Percentiles rank a stretch among this genome's conserved stretches.
Conservation (phyloP, 2,329 filamentous ascomycete species). For the Dactylellina leptospora region DNA sequence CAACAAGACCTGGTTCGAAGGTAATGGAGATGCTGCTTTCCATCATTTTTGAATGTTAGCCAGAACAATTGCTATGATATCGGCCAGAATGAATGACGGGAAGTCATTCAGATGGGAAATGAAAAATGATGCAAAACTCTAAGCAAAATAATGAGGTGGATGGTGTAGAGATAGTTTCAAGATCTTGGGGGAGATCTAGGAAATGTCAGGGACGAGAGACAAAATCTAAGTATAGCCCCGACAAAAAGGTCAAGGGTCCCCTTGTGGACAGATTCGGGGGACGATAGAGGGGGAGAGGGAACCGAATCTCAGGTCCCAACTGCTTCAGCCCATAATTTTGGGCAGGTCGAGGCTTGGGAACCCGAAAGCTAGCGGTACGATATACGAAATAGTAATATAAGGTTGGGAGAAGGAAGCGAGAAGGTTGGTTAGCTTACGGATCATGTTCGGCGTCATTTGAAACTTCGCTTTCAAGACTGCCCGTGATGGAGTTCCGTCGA, state of each 20-base stretch:
- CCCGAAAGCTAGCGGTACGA: conserved; percentile 27
- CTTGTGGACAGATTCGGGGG: conserved; percentile 35
- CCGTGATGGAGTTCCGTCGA: conserved; percentile 27
- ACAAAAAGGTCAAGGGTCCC: conserved; percentile 1
- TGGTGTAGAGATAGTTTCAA: not conserved
- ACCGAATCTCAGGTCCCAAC: conserved; percentile 17
- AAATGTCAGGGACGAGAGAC: conserved; percentile 17
- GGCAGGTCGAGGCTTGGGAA: conserved; percentile 32
- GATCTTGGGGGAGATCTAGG: not conserved
- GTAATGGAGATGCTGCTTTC: conserved; percentile 26
- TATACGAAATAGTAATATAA: conserved; percentile 36
- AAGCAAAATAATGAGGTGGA: not conserved
- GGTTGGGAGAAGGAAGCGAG: conserved; percentile 24
- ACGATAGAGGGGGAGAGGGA: conserved; percentile 12
- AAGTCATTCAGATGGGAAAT: not conserved
- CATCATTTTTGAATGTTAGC: conserved; percentile 1
- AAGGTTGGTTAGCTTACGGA: conserved; percentile 31
- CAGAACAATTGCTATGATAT: not conserved
- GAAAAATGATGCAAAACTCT: not conserved
- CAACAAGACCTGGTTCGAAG: conserved; percentile 42
- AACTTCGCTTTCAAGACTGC: conserved; percentile 33
- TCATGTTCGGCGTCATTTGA: conserved; percentile 44
- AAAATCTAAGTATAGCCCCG: conserved; percentile 18
- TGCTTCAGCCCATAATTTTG: not conserved
- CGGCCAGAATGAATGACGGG: not conserved